A percentile compares a stretch with the other conserved stretches of the same genome.
These are phyloP conservation scores for Lactifluus subvellereus DNA, from an alignment of 768 basidiomycete species.

Conservation along the genomic window DNA sequence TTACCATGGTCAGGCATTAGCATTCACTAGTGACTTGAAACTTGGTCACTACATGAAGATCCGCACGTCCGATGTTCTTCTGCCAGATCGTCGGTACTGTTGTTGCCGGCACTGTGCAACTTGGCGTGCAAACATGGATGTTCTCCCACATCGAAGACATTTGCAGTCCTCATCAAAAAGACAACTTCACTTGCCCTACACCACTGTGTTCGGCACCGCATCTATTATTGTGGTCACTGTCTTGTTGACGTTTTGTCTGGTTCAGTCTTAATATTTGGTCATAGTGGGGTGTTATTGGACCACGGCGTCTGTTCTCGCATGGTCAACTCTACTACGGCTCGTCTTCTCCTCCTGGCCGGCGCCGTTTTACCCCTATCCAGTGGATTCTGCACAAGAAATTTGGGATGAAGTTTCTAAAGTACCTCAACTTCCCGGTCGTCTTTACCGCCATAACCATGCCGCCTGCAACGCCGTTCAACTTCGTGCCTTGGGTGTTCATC, in stretches of 20 bases:
- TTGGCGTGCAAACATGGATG: conserved; percentile 75
- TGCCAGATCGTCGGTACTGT: conserved; percentile 61
- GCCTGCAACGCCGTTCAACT: conserved; percentile 40
- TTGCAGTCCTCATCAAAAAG: conserved; percentile 47
- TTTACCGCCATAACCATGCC: conserved; percentile 39
- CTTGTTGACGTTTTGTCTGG: not conserved
- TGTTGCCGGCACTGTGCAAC: conserved; percentile 65
- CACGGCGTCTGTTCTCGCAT: conserved; percentile 34
- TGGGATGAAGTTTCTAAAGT: conserved; percentile 37
- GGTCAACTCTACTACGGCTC: conserved; percentile 32
- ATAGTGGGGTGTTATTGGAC: conserved; percentile 66
- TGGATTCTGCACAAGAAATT: conserved; percentile 39
- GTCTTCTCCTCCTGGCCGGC: conserved; percentile 72
- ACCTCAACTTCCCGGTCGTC: conserved; percentile 51
- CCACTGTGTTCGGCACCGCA: conserved; percentile 73
- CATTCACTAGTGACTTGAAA: conserved; percentile 73
- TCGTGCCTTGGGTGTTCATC: conserved; percentile 35
- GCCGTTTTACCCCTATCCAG: conserved; percentile 51
- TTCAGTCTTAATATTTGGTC: not conserved
- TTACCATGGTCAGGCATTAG: conserved; percentile 64
- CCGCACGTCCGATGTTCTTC: conserved; percentile 71
- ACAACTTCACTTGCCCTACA: conserved; percentile 67
- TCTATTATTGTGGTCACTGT: conserved; percentile 51
- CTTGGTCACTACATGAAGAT: conserved; percentile 70
- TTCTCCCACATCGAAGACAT: conserved; percentile 62